Base-by-base conservation (phyloP, 768 basidiomycete genomes). In the Punctularia strigosozonata region DNA sequence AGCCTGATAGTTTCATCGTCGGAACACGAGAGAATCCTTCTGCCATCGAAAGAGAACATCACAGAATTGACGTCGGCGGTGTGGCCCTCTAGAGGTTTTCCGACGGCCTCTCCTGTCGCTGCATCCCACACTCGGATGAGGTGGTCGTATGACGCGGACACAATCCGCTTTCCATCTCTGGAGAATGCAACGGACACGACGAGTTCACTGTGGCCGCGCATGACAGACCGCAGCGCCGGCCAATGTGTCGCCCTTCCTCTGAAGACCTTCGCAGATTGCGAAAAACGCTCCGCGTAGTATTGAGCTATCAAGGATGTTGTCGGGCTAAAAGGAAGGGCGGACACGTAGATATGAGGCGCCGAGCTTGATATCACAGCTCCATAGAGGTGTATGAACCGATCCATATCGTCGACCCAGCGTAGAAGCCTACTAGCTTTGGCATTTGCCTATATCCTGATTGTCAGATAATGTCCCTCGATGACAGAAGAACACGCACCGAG, bases 181-280 rank as follows among this genome's bases (percentile, higher is more conserved):
- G 56, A 57, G 43, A 60, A 60, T 32, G 56, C 25, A 36, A 54
- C 32, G 18, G 48, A 59, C 15, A 51, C 51, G 33, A 59, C 55
- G 7, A 51, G 14, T 19, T 19, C 23, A 5, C 24, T 14, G 30
- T 31, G 38, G 5, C 28, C 38, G n/a, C n/a, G n/a, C n/a, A n/a
- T n/a, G n/a, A n/a, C n/a, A n/a, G n/a, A n/a, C n/a, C n/a, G n/a
- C n/a, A n/a, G n/a, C n/a, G n/a, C n/a, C n/a, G n/a, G n/a, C n/a
- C n/a, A n/a, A n/a, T n/a, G n/a, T n/a, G n/a, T n/a, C n/a, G n/a
- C n/a, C n/a, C n/a, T n/a, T n/a, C n/a, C n/a, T n/a, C n/a, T n/a
- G n/a, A n/a, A n/a, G n/a, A n/a, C n/a, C n/a, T n/a, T n/a, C n/a
- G n/a, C n/a, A n/a, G n/a, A n/a, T n/a, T n/a, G n/a, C n/a, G n/a